These are phyloP conservation scores for Gracilaria vermiculophylla DNA, from an alignment of 23 red algal genomes.

Conservation along the genomic window DNA sequence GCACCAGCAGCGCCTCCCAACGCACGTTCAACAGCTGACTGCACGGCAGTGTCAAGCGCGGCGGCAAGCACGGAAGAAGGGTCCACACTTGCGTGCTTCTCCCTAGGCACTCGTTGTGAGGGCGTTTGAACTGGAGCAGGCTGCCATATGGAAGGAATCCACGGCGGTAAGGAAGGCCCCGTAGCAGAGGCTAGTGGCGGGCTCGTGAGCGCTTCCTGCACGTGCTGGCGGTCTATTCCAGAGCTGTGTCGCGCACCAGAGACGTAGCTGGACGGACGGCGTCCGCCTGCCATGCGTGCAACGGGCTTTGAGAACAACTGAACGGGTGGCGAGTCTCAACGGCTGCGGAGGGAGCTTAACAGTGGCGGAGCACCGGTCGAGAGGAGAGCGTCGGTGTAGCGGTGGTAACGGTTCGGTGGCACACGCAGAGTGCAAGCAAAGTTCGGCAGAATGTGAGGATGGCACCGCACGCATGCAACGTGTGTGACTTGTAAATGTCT, in stretches of 20 bases:
- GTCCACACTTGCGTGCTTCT: not conserved
- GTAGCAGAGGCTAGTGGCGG: constrained; percentile 14
- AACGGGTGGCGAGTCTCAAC: not conserved
- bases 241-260: constrained; percentile 54
- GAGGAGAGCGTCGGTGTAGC: no score
- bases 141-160: constrained; percentile 68
- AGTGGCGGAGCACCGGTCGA: not conserved
- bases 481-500: not conserved
- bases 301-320: no score
- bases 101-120: not conserved
- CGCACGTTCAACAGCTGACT: constrained; percentile 47
- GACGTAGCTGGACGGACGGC: constrained; percentile 70
- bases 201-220: not conserved
- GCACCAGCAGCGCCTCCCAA: not conserved
- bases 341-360: no score
- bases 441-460: no score
- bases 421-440: no score
- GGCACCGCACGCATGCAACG: not conserved
- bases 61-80: constrained; percentile 51
- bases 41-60: constrained; percentile 56
- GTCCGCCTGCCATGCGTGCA: constrained; percentile 63
- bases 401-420: no score
- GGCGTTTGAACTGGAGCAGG: constrained; percentile 6
- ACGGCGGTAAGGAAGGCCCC: constrained; percentile 45
- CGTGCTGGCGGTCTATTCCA: constrained; percentile 22